Base-by-base conservation (phyloP, 2,329 filamentous ascomycete genomes). In the Coniochaeta prunicola region DNA sequence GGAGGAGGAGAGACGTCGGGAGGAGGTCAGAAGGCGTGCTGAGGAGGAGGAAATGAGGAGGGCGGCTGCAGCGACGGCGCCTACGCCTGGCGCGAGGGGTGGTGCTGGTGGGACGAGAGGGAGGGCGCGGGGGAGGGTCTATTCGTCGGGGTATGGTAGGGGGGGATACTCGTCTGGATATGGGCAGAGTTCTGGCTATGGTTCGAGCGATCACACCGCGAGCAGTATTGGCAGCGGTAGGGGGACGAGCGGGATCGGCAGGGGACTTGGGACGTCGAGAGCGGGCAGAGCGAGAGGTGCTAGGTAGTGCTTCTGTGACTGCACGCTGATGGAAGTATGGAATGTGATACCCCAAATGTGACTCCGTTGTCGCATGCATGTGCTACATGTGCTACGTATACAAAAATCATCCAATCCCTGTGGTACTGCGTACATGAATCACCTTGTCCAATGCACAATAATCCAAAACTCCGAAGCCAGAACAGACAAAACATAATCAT, bases 1-100 rank as follows among this genome's bases (percentile, higher is more conserved):
- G 2, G 92, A 96, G 68, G 89, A 94, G 59, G 89, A 94, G 70
- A 83, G 88, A 62, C 82, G 90, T 60, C 83, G 86, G 57, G 90
- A 92, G 64, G 89, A 90, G 33, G 82, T 87, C 13, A 67, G 86
- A 74, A 77, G 84, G 58, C 84, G 79, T 58, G 80, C 80, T 33
- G 85, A 88, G 63, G 87, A 88, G 57, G 82, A 86, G 34, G 82
- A 85, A 61, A 73, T 71, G 64, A 76, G 73, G 69, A 76, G 69
- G 66, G 74, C 75, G 13, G 66, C 59, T 31, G 40, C 45, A 33
- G 40, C 28, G 56, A 57, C 26, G 28, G 60, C 58, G 4, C 57
- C 61, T 26, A 59, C 62, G 4, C 59, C 63, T 12, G 63, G 63
- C 8, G 42, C 57, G 5, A 59, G 65, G 4, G 61, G 64, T 6